Evolutionary conservation across 2,329 filamentous ascomycete species (phyloP).

Genomic region (Nothopassalora personata): DNA sequence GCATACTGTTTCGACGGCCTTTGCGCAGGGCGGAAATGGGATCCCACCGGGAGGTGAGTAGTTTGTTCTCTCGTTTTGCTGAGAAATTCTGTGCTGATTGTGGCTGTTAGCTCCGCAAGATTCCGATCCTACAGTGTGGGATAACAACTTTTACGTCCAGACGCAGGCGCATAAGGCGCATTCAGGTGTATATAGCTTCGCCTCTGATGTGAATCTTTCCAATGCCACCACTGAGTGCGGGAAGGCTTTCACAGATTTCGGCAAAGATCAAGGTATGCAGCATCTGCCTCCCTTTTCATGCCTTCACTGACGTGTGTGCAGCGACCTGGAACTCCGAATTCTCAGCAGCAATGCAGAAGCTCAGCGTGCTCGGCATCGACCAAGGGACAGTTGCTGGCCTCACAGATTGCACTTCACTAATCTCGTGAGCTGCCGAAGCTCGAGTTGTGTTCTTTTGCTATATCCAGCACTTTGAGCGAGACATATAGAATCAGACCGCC

Average conservation of each 20-base stretch:
- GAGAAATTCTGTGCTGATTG: not conserved
- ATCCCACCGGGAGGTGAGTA: slow-evolving; percentile 26
- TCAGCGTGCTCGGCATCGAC: slow-evolving; percentile 23
- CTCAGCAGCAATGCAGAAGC: slow-evolving; percentile 16
- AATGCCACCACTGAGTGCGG: slow-evolving; percentile 5
- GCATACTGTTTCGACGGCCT: slow-evolving; percentile 47
- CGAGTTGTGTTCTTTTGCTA: too few relatives aligned
- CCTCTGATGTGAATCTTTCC: slow-evolving; percentile 28
- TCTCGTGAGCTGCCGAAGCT: not conserved
- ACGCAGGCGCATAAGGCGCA: slow-evolving; percentile 20
- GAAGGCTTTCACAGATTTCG: slow-evolving; percentile 11
- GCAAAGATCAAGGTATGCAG: not conserved
- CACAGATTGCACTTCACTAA: slow-evolving; percentile 18
- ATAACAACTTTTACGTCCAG: slow-evolving; percentile 45
- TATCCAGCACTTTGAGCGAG: too few relatives aligned
- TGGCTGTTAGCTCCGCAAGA: slow-evolving; percentile 33
- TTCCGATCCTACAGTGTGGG: slow-evolving; percentile 47
- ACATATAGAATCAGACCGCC: too few relatives aligned
- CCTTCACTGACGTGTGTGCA: not conserved
- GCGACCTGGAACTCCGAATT: slow-evolving; percentile 15
- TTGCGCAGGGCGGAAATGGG: slow-evolving; percentile 24
- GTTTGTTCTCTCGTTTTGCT: not conserved
- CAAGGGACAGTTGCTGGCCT: slow-evolving; percentile 7
- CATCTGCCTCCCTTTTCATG: too few relatives aligned
- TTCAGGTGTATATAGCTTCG: slow-evolving; percentile 26